Evolutionary conservation across 345 rosid genomes (phyloP), one percentile per base, ranked within the genome.

Genomic region (Syzygium oleosum): DNA sequence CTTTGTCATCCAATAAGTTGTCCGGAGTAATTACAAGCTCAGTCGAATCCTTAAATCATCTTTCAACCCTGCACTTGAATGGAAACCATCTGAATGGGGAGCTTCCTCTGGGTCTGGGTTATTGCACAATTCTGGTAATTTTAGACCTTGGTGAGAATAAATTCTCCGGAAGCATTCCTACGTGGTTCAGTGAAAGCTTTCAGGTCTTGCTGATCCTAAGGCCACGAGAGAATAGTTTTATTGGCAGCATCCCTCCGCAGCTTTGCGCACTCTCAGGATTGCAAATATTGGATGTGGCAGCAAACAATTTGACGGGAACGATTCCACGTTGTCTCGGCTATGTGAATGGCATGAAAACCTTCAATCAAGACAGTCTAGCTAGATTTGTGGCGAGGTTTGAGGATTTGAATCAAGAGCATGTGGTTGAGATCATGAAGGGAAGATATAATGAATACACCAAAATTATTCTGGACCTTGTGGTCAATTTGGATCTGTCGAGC

Each of bases 241-340:
- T 27, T 17, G 93, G 93, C 4, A 31, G 14, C 27, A 90, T 91
- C 86, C 87, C 90, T n/a, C 31, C 34, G 17, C 16, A 90, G 38
- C 85, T 87, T 7, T 91, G 91, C 51, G 10, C 73, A 7, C 89
- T 91, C 84, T 4, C 27, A 19, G 17, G 12, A 51, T 19, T 88
- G 55, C 84, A 84, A 52, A 46, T 52, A 16, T 29, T 61, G 52
- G 89, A 88, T 84, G 34, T 88, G 12, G 85, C 84, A 17, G 7
- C 0, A 13, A 88, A 88, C 54, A 53, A 52, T 34, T 52, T 88
- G 51, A 21, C 11, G 1, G 65, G 87, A 52, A 3, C 8, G 5
- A 51, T 88, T 84, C 86, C 53, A 8, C 13, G 12, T 49, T 88
- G 89, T 31, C 54, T 88, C n/a, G 27, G 21, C 29, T 59, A 59